A percentile compares a stretch with the other conserved stretches of the same genome.
Evolutionary conservation across 179 eudicot genomes (phyloP).

Genomic region (Monotropa hypopitys): DNA sequence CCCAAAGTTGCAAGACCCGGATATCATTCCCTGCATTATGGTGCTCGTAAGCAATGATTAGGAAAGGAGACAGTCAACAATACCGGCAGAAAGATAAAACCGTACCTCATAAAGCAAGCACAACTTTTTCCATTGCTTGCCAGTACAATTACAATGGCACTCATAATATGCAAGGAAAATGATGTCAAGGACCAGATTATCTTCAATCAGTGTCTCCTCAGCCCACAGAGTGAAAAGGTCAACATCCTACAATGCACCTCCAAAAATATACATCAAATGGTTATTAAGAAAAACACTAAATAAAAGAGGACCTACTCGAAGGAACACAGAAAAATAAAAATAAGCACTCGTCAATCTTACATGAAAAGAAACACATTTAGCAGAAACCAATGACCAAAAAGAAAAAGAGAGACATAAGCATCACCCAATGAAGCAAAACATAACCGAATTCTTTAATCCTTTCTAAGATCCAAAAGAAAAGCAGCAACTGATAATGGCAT

Average conservation of each 20-base stretch:
- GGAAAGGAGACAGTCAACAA: constrained; percentile 4
- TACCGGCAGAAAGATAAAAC: constrained; percentile 12
- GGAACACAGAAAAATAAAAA: not conserved
- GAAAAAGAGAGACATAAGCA: not conserved
- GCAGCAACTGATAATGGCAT: not conserved
- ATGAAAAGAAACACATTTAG: not conserved
- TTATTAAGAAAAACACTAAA: not conserved
- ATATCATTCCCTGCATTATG: constrained; percentile 47
- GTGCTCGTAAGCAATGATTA: constrained; percentile 9
- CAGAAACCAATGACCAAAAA: not conserved
- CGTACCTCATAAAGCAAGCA: constrained; percentile 70
- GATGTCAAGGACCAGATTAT: constrained; percentile 72
- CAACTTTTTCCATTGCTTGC: constrained; percentile 67
- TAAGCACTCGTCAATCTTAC: not conserved
- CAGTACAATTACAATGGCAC: constrained; percentile 56
- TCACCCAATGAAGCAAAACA: not conserved
- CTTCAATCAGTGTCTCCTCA: constrained; percentile 85
- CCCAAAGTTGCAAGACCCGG: constrained; percentile 52
- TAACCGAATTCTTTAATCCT: not conserved
- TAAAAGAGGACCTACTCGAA: not conserved
- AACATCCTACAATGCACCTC: constrained; percentile 46
- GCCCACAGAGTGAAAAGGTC: constrained; percentile 83
- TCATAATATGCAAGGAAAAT: constrained; percentile 81
- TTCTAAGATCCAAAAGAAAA: not conserved
- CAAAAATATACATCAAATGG: constrained; percentile 3